Evolutionary conservation across 2,329 filamentous ascomycete species (phyloP), one percentile per base, ranked within the genome.

Genomic region (Neofusicoccum parvum): DNA sequence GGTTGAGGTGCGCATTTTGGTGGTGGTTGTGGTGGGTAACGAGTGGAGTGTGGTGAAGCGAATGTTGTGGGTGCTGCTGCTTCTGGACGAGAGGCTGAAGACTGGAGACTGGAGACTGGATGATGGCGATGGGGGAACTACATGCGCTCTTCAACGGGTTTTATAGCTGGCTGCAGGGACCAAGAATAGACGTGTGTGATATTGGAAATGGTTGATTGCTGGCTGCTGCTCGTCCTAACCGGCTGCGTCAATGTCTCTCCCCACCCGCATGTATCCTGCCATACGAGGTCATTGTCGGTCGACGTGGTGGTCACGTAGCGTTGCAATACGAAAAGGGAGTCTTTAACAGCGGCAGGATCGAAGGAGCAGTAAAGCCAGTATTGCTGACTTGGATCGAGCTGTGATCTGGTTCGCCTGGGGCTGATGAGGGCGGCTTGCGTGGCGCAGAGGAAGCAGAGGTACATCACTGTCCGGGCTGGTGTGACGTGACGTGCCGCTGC

Each of bases 1-100:
- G 62, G 50, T 67, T 49, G 59, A 17, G 69, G 68, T 66, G 64
- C 68, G 68, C 70, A 72, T 69, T 56, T 48, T 69, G 27, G 15
- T 56, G 49, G 48, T 39, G 2, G 20, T 20, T 20, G 2, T 20
- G 20, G 20, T 20, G 20, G 20, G 20, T 20, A 20, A 20, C 20
- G 20, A 20, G 14, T 48, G 41, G 9, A 14, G 39, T 15, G n/a
- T 20, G 20, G 34, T 27, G 14, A 15, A 20, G 10, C n/a, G n/a
- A 11, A 14, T 12, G n/a, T 1, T 15, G 34, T 51, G 15, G 20
- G 2, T 20, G 20, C 20, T 2, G 20, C 2, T 20, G 20, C 20
- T 20, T n/a, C 2, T 20, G 20, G 20, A 20, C 20, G 20, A 20
- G 20, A 20, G 20, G 20, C 20, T 20, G 20, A 20, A 20, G 2